A percentile compares a stretch with the other conserved stretches of the same genome.
Evolutionary conservation across 2,329 filamentous ascomycete species (phyloP).

Genomic region (Aureobasidium sp.): DNA sequence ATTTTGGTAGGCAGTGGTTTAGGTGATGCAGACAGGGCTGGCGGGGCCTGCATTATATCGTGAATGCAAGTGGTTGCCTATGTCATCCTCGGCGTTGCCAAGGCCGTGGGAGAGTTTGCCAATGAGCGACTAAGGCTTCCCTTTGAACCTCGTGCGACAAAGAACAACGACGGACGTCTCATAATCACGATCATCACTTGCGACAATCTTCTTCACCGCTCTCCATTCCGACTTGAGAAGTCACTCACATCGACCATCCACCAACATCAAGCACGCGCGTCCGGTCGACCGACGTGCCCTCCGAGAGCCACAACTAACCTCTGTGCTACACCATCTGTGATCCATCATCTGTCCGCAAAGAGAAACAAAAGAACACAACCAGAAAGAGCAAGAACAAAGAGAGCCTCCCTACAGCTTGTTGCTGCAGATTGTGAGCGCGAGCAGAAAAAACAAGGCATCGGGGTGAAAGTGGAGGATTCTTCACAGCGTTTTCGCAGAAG

Average conservation of each 20-base stretch:
- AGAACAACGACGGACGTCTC: not conserved
- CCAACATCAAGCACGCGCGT: not conserved
- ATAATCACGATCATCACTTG: not conserved
- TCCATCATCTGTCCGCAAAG: not conserved
- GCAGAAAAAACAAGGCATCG: constrained; percentile 6
- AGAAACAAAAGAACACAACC: not conserved
- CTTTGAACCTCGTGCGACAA: not conserved
- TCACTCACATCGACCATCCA: not conserved
- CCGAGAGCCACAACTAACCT: not conserved
- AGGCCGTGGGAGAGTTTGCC: not conserved
- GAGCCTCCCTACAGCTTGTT: not conserved
- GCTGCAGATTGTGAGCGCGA: not conserved
- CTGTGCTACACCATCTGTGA: not conserved
- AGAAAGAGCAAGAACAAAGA: not conserved
- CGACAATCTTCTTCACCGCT: not conserved
- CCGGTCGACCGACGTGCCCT: not conserved
- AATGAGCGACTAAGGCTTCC: not conserved
- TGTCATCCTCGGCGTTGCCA: not conserved
- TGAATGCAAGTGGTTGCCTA: not conserved
- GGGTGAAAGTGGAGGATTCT: constrained; percentile 7
- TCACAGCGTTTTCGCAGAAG: constrained; percentile 3
- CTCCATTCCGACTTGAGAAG: not conserved
- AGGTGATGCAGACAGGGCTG: not conserved
- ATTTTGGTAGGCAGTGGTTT: not conserved
- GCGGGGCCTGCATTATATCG: not conserved